Evolutionary conservation across 345 rosid genomes (phyloP).

Genomic region (Eucalyptus pauciflora): DNA sequence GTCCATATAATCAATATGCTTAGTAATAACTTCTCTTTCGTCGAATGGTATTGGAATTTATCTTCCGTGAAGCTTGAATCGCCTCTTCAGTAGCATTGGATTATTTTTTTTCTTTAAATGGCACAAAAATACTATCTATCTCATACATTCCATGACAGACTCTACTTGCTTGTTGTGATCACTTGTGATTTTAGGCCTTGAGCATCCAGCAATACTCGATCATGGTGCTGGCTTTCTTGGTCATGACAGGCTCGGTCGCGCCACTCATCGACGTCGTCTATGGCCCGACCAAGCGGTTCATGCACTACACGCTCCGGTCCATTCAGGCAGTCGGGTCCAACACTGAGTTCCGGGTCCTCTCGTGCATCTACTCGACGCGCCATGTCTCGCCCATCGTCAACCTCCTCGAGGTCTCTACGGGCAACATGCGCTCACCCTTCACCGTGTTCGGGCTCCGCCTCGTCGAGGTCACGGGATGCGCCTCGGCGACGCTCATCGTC

Average conservation of each 20-base stretch:
- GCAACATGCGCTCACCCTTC: conserved; percentile 45
- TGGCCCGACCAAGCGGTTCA: conserved; percentile 10
- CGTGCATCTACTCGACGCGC: conserved; percentile 29
- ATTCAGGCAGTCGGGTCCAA: conserved; percentile 25
- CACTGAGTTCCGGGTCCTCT: conserved; percentile 33
- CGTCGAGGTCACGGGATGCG: conserved; percentile 47
- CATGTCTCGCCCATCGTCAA: conserved; percentile 31
- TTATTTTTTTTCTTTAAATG: background rate
- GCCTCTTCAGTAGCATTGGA: background rate
- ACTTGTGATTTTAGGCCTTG: conserved; percentile 13
- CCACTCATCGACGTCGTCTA: conserved; percentile 21
- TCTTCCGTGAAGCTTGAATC: background rate
- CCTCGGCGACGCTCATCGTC: conserved; percentile 40
- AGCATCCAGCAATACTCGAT: conserved; percentile 18
- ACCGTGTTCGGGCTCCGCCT: conserved; percentile 38
- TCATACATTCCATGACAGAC: too few relatives aligned
- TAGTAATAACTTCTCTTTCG: background rate
- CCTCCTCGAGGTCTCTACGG: conserved; percentile 38
- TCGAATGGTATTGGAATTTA: background rate
- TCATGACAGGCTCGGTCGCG: background rate
- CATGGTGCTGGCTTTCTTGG: conserved; percentile 30
- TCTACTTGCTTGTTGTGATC: background rate
- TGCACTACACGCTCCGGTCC: conserved; percentile 19
- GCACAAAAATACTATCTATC: too few relatives aligned
- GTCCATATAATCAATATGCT: background rate